Base-by-base conservation (phyloP, 257 asterid species). In the Misopates orontium region DNA sequence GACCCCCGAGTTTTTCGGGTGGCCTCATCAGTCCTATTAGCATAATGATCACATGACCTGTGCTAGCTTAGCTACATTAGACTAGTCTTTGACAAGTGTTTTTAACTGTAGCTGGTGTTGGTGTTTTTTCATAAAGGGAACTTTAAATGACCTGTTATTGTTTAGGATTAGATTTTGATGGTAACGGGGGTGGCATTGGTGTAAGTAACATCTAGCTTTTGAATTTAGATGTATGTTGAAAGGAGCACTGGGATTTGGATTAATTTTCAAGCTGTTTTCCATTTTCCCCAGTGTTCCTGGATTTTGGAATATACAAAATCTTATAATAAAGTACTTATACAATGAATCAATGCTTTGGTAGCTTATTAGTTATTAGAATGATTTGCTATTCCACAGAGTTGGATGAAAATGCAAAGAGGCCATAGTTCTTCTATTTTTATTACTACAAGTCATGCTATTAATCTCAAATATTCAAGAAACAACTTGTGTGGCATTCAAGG, bases 11-110 rank as follows among this genome's bases (percentile, higher is more conserved):
- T 79, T 78, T 21, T 84, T 70, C 86, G 73, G 88, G 1, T 91
- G 98, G 98, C 95, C 96, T 36, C 87, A 85, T 71, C 96, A 83
- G 66, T 80, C 95, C 28, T 84, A 84, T 71, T 85, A 73, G 68
- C 63, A 22, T 20, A 22, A 55, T 44, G 32, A 28, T 12, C 0
- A 10, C 11, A 6, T 10, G 9, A 10, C 4, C 36, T 28, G 2
- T 3, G 42, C 42, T 36, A 36, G 49, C 49, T 42, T 51, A 51
- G 72, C 75, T 75, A 65, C 70, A 41, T 28, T 75, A 72, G 59
- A 65, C 64, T 73, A 24, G 56, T 80, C 62, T 53, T 77, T 66
- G 48, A 68, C 79, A 63, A 73, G 69, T 79, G 62, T 32, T 63
- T 28, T 3, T 2, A 28, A n/a, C n/a, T n/a, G n/a, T n/a, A n/a